phyloP scores from a whole-genome alignment of 805 yeast genomes.

The Yueomyces sp. region DNA sequence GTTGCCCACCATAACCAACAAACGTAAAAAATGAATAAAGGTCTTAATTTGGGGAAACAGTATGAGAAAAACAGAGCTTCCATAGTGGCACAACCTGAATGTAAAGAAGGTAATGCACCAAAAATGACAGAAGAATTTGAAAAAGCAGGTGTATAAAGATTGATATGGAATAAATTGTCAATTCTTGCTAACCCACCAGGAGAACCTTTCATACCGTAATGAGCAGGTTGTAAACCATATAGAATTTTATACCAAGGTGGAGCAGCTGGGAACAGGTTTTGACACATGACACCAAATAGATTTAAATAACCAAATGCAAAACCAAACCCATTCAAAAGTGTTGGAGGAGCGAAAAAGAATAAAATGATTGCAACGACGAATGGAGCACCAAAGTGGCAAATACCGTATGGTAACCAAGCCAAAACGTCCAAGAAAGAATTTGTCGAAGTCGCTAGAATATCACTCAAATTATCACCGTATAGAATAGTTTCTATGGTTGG shows the following conservation, averaged over 20 bases:
- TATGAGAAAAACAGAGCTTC: constrained; percentile 77
- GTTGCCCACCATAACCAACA: constrained; percentile 96
- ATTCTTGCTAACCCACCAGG: constrained; percentile 91
- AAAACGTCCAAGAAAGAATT: constrained; percentile 53
- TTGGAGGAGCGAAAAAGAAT: constrained; percentile 86
- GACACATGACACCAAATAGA: constrained; percentile 68
- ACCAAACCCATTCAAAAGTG: constrained; percentile 66
- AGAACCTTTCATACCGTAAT: constrained; percentile 80
- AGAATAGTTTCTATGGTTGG: constrained; percentile 87
- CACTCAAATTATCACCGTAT: constrained; percentile 81
- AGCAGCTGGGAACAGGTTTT: constrained; percentile 80
- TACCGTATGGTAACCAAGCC: constrained; percentile 92
- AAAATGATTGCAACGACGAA: constrained; percentile 67
- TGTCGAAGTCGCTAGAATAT: constrained; percentile 62
- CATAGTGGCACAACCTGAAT: constrained; percentile 91
- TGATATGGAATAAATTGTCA: constrained; percentile 63
- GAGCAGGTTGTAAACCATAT: constrained; percentile 80
- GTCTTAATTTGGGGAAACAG: constrained; percentile 58
- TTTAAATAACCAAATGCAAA: constrained; percentile 94
- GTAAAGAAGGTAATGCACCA: constrained; percentile 82
- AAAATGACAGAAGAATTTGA: constrained; percentile 82
- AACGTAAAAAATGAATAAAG: constrained; percentile 62
- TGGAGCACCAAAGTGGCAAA: constrained; percentile 82
- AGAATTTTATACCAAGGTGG: constrained; percentile 92
- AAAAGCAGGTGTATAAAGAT: constrained; percentile 73